phyloP scores from a whole-genome alignment of 805 yeast species.

The Candida andamanensis region DNA sequence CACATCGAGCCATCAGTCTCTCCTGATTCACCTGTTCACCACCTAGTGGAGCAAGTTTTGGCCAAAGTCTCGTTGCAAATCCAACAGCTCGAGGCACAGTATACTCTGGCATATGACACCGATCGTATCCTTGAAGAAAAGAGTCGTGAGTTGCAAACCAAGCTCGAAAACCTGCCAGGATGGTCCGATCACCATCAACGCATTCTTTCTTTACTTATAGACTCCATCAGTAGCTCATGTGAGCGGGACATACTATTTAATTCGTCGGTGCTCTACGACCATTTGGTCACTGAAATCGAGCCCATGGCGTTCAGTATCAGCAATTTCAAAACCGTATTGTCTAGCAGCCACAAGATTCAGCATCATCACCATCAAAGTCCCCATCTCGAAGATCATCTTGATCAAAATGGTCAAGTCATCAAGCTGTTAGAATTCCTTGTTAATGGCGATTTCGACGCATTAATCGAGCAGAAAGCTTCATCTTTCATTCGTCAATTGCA shows the following conservation, averaged over 20 bases:
- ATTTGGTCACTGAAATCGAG: conserved; percentile 26
- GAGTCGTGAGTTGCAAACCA: conserved; percentile 39
- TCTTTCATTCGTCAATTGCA: conserved; percentile 17
- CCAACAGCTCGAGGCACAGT: conserved; percentile 46
- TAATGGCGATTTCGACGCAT: conserved; percentile 32
- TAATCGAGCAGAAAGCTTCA: conserved; percentile 25
- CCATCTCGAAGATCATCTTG: conserved; percentile 5
- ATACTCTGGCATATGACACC: conserved; percentile 44
- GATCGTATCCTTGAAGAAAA: conserved; percentile 48
- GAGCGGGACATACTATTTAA: conserved; percentile 52
- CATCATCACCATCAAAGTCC: too few species aligned
- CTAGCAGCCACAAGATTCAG: conserved; percentile 3
- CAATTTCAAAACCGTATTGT: conserved; percentile 1
- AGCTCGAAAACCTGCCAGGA: conserved; percentile 47
- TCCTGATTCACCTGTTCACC: conserved; percentile 6
- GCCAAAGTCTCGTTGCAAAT: conserved; percentile 41
- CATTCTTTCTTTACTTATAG: conserved; percentile 37
- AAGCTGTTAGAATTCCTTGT: conserved; percentile 16
- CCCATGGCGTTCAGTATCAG: conserved; percentile 5
- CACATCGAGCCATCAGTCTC: conserved; percentile 1
- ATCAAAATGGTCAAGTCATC: neutral
- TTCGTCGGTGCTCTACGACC: conserved; percentile 54
- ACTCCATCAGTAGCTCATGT: conserved; percentile 41
- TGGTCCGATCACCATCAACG: conserved; percentile 49
- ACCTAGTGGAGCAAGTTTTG: conserved; percentile 28